These are phyloP conservation scores for Fusarium cicatricum DNA, from an alignment of 2,329 filamentous ascomycete species.

Conservation along the genomic window DNA sequence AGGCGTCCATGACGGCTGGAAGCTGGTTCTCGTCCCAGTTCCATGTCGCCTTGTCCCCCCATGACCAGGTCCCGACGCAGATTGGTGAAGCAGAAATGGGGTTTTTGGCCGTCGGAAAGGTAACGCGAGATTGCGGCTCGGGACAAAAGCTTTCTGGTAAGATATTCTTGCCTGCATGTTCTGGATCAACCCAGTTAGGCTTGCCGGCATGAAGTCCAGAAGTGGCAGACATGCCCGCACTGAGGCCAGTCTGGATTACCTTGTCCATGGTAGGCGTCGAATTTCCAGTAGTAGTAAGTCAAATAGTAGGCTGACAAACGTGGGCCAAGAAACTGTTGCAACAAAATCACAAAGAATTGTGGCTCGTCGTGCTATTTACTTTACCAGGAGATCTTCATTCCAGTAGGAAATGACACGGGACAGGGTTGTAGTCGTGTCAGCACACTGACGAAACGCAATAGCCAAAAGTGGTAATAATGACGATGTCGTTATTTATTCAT, in stretches of 20 bases:
- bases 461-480: no score
- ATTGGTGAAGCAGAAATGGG: not conserved
- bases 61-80: not conserved
- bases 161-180: not conserved
- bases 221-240: not conserved
- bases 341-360: no score
- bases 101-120: not conserved
- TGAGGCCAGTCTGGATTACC: not conserved
- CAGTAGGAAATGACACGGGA: no score
- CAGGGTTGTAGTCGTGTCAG: no score
- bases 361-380: no score
- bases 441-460: no score
- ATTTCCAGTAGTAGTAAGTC: no score
- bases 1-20: not conserved
- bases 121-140: not conserved
- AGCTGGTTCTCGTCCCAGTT: conserved; percentile 6
- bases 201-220: conserved; percentile 1
- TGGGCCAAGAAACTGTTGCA: no score
- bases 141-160: conserved; percentile 1
- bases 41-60: conserved; percentile 17
- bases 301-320: no score
- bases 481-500: no score
- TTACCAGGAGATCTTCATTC: no score
- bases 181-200: conserved; percentile 7
- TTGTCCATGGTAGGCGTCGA: not conserved